A percentile compares a stretch with the other conserved stretches of the same genome.
phyloP scores from a whole-genome alignment of 1,284 basidiomycete species.

The Ceraceosorus guamensis region DNA sequence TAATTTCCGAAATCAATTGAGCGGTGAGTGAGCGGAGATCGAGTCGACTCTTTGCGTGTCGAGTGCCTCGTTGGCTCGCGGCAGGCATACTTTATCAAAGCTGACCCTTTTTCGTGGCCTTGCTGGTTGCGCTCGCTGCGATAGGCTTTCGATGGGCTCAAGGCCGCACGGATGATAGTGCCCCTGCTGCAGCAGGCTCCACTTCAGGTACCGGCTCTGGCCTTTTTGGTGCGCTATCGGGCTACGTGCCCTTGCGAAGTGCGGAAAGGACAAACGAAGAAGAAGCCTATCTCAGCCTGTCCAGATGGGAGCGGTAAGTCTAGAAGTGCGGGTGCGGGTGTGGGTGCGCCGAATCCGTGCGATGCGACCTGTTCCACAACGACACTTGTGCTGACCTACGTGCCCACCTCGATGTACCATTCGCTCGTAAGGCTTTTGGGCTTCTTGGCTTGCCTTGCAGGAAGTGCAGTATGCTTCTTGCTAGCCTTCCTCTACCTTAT shows the following conservation, averaged over 20 bases:
- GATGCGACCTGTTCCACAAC: background rate
- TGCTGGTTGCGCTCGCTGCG: background rate
- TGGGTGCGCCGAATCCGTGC: background rate
- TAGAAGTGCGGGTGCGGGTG: background rate
- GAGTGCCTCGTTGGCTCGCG: too few species aligned
- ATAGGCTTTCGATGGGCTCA: constrained; percentile 38
- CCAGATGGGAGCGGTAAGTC: constrained; percentile 44
- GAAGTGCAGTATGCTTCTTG: constrained; percentile 88
- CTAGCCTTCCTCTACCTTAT: constrained; percentile 80
- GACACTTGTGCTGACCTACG: background rate
- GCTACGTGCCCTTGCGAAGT: constrained; percentile 81
- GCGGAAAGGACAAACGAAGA: constrained; percentile 82
- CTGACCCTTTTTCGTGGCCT: background rate
- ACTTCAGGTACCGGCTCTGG: constrained; percentile 11
- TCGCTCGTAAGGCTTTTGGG: constrained; percentile 66
- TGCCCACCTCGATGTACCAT: background rate
- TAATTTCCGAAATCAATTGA: background rate
- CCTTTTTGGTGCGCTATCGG: constrained; percentile 1
- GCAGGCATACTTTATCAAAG: too few species aligned
- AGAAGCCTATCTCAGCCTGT: constrained; percentile 66
- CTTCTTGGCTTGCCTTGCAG: constrained; percentile 83
- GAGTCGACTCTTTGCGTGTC: too few species aligned
- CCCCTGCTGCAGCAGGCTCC: constrained; percentile 7
- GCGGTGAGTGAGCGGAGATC: too few species aligned
- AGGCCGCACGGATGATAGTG: constrained; percentile 33